Base-by-base conservation (phyloP, 164 flowering plant species). In the Piper betle region DNA sequence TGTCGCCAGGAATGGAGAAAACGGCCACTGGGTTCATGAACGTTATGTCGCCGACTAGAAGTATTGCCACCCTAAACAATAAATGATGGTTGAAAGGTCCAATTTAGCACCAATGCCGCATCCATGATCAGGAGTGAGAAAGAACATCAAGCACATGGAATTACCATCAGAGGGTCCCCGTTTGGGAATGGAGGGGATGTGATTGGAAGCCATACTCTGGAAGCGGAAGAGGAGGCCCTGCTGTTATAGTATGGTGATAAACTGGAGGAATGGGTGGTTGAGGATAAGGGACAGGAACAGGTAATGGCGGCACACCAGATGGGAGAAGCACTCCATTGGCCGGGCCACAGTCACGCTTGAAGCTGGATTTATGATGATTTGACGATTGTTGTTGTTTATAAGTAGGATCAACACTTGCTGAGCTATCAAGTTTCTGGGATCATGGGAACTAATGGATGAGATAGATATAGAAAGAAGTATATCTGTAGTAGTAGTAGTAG, bases 191-290 rank as follows among this genome's bases (percentile, higher is more conserved):
- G 85, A 56, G 70, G 79, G 81, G 80, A 46, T 17, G 62, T 62
- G 88, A 86, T 52, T 58, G 87, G 62, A 76, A 87, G 64, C 70
- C 74, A 78, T 73, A 87, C 8, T 86, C 91, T 65, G 81, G 65
- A 64, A 76, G 69, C 19, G 83, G 80, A 43, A 81, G 62, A 61
- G 77, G 89, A 9, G 85, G 80, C 4, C 75, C 70, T 40, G 84
- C 82, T 5, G 81, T 72, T 80, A 83, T 68, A 48, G 82, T n/a
- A 59, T 64, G 33, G 33, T 25, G 88, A 72, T 74, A 79, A 62
- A 81, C 67, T 8, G 80, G 84, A 25, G 81, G 76, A 38, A 71
- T 59, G 3, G 81, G 63, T 46, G 81, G 84, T 61, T 80, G 92
- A 66, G 71, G 73, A 66, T 75, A 82, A 55, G 85, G 74, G 43